Evolutionary conservation across 768 basidiomycete genomes (phyloP).

Genomic region (Aureoboletus auriporus): DNA sequence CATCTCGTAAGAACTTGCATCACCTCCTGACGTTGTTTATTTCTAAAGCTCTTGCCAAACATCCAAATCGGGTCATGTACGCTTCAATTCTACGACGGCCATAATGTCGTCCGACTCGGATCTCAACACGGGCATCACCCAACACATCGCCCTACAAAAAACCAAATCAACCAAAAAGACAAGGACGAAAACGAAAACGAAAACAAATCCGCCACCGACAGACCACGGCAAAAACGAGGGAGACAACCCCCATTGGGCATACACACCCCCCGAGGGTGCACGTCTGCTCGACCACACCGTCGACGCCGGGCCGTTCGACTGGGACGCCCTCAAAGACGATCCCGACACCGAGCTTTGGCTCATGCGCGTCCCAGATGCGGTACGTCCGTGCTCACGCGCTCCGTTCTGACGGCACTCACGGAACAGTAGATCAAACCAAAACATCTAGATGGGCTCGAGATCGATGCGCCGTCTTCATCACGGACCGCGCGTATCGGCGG

Average conservation of each 20-base stretch:
- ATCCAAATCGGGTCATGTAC: constrained; percentile 12
- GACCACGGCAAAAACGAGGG: constrained; percentile 49
- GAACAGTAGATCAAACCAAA: constrained; percentile 57
- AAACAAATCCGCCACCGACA: constrained; percentile 5
- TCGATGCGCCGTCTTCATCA: constrained; percentile 43
- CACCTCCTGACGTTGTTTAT: constrained; percentile 17
- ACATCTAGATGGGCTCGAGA: constrained; percentile 48
- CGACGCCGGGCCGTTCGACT: constrained; percentile 56
- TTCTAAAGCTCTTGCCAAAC: constrained; percentile 27
- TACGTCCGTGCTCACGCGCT: constrained; percentile 31
- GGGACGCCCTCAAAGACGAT: constrained; percentile 57
- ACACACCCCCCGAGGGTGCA: constrained; percentile 53
- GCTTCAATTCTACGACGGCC: neutral
- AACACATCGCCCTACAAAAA: constrained; percentile 6
- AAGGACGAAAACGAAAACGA: neutral
- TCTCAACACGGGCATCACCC: constrained; percentile 6
- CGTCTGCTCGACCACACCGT: constrained; percentile 42
- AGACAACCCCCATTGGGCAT: constrained; percentile 53
- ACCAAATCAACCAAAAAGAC: constrained; percentile 13
- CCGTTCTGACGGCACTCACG: neutral
- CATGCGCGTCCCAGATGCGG: constrained; percentile 63
- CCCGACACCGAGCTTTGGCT: constrained; percentile 66
- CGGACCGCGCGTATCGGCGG: constrained; percentile 42
- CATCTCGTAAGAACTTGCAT: neutral
- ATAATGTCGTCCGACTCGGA: constrained; percentile 20